Conservation (phyloP, 2,329 filamentous ascomycete species). For the Trichoderma sp. region DNA sequence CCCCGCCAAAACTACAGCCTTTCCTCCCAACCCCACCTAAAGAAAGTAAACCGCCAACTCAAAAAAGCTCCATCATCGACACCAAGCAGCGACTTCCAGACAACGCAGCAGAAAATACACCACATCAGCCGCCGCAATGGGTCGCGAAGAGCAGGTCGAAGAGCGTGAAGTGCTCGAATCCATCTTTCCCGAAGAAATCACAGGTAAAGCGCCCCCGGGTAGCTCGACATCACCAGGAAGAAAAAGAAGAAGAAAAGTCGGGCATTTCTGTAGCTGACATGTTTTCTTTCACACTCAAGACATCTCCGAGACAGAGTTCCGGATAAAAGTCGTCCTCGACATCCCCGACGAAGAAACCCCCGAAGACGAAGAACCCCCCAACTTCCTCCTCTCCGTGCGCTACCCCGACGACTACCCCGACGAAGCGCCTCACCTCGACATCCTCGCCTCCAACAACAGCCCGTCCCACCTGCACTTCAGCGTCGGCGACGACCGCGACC, state of each 20-base stretch:
- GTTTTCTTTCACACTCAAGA: slow-evolving; percentile 51
- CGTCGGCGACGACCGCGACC: slow-evolving; percentile 74
- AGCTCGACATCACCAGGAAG: not conserved
- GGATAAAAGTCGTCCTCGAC: slow-evolving; percentile 82
- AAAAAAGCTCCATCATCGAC: slow-evolving; percentile 10
- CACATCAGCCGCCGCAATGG: slow-evolving; percentile 44
- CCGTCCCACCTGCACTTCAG: slow-evolving; percentile 70
- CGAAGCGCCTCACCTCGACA: slow-evolving; percentile 76
- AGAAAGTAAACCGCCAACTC: not conserved
- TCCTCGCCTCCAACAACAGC: slow-evolving; percentile 70
- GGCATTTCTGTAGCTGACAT: not conserved
- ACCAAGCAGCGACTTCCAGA: not conserved
- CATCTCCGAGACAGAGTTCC: slow-evolving; percentile 85
- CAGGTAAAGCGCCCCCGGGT: slow-evolving; percentile 52
- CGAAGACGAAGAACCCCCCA: slow-evolving; percentile 59
- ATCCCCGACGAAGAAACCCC: slow-evolving; percentile 64
- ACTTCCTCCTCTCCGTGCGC: slow-evolving; percentile 77
- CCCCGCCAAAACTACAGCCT: slow-evolving; percentile 30
- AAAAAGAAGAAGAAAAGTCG: not conserved
- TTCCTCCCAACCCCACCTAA: slow-evolving; percentile 26
- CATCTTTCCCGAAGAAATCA: slow-evolving; percentile 97
- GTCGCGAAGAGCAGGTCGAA: slow-evolving; percentile 85
- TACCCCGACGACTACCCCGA: slow-evolving; percentile 94
- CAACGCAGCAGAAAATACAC: not conserved
- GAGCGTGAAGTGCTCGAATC: slow-evolving; percentile 97